Conservation (phyloP, 306 rosid species). For the Rubus parviflorus region DNA sequence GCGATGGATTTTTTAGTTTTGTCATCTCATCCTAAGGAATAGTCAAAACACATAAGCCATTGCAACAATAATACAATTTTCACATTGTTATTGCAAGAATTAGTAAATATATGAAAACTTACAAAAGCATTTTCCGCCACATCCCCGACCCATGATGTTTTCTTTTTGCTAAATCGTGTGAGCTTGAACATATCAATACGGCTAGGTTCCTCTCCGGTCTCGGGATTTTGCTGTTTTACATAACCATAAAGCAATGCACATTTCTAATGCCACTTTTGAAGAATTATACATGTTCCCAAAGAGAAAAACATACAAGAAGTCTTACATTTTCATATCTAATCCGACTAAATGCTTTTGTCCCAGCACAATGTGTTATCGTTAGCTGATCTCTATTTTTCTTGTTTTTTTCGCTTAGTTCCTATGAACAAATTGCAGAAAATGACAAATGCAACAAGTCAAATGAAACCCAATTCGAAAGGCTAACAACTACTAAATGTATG, state of each 20-base stretch:
- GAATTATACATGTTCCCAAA: too few relatives aligned
- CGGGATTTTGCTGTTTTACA: too few relatives aligned
- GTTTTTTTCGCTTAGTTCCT: background rate
- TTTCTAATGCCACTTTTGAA: background rate
- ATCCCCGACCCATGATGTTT: background rate
- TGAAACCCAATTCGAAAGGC: too few relatives aligned
- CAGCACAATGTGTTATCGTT: background rate
- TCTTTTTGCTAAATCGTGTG: background rate
- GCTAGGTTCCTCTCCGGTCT: background rate
- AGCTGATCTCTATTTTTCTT: background rate
- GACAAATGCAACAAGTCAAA: too few relatives aligned
- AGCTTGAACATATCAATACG: background rate
- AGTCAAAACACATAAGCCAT: background rate
- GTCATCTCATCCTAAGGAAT: background rate
- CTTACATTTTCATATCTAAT: background rate
- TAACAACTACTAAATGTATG: background rate
- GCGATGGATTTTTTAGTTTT: background rate
- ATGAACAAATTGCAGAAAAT: background rate
- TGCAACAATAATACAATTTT: too few relatives aligned
- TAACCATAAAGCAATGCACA: background rate
- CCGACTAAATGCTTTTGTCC: background rate
- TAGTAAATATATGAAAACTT: background rate
- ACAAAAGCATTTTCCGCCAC: background rate
- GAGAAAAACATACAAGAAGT: background rate
- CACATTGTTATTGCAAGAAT: too few relatives aligned